A percentile compares a stretch with the other conserved stretches of the same genome.
These are phyloP conservation scores for Scutellaria barbata DNA, from an alignment of 257 asterid genomes.

Conservation along the genomic window DNA sequence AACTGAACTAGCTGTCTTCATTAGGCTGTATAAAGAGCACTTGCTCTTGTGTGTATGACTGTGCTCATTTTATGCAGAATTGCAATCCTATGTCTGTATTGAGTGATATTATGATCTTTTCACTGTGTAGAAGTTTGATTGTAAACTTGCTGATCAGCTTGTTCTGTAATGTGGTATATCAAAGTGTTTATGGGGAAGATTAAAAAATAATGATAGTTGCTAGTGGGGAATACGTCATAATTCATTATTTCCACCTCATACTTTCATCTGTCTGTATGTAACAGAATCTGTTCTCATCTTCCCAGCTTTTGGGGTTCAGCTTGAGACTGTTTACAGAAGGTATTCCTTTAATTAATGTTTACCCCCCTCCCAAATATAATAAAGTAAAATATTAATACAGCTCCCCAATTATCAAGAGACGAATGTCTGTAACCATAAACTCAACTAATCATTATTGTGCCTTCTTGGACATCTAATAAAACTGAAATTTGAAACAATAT, in stretches of 20 bases:
- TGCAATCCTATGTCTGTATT: too few species aligned
- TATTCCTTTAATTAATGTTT: conserved; percentile 36
- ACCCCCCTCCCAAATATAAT: too few species aligned
- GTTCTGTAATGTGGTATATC: conserved; percentile 3
- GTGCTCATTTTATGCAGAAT: neutral
- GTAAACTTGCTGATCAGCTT: conserved; percentile 13
- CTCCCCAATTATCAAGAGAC: neutral
- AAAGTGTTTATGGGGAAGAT: neutral
- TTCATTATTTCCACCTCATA: conserved; percentile 19
- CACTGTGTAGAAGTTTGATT: neutral
- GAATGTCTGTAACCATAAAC: neutral
- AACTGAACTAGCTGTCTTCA: neutral
- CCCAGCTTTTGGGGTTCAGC: conserved; percentile 91
- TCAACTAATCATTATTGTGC: neutral
- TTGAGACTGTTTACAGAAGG: conserved; percentile 85
- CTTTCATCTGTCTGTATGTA: conserved; percentile 34
- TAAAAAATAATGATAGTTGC: neutral
- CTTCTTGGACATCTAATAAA: neutral
- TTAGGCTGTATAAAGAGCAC: conserved; percentile 1
- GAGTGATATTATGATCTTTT: neutral
- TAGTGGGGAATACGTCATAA: neutral
- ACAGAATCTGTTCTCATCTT: conserved; percentile 81
- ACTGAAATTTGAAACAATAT: neutral
- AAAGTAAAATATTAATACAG: too few species aligned
- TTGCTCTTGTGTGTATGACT: neutral